phyloP scores from a whole-genome alignment of 78 protist genomes.

The Neovahlkampfia damariscottae region DNA sequence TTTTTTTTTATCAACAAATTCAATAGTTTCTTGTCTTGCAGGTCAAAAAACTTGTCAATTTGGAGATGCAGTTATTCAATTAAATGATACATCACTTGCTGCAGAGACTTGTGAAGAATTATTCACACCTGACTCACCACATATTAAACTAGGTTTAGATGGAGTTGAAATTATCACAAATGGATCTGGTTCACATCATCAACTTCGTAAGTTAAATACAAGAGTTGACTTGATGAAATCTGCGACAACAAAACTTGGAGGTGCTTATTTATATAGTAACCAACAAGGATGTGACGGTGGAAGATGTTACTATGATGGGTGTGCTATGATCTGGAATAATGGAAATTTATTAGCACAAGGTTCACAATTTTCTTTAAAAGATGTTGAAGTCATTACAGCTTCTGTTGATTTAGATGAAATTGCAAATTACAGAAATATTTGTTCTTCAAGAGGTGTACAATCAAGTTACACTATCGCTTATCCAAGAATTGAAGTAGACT shows the following conservation, averaged over 20 bases:
- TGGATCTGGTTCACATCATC: slow-evolving; percentile 76
- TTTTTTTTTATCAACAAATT: not conserved
- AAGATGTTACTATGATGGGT: slow-evolving; percentile 73
- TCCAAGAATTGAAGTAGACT: too few relatives aligned
- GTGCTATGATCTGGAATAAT: slow-evolving; percentile 51
- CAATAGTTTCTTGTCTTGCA: not conserved
- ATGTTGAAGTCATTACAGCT: slow-evolving; percentile 40
- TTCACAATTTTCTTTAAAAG: slow-evolving; percentile 40
- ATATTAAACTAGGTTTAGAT: slow-evolving; percentile 13
- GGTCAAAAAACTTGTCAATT: slow-evolving; percentile 15
- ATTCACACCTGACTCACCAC: slow-evolving; percentile 55
- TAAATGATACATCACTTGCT: slow-evolving; percentile 29
- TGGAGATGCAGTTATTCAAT: slow-evolving; percentile 45
- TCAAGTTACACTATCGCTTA: slow-evolving; percentile 1
- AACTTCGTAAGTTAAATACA: slow-evolving; percentile 53
- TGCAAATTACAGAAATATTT: not conserved
- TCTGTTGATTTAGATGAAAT: slow-evolving; percentile 50
- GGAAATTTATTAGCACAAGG: slow-evolving; percentile 62
- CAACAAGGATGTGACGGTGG: slow-evolving; percentile 71
- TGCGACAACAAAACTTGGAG: slow-evolving; percentile 48
- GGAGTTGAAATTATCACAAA: slow-evolving; percentile 74
- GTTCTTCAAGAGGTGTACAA: not conserved
- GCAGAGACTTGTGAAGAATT: slow-evolving; percentile 72
- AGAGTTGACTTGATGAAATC: slow-evolving; percentile 52
- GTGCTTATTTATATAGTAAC: slow-evolving; percentile 44